phyloP scores from a whole-genome alignment of 768 basidiomycete species.

The Suillus weaverae region DNA sequence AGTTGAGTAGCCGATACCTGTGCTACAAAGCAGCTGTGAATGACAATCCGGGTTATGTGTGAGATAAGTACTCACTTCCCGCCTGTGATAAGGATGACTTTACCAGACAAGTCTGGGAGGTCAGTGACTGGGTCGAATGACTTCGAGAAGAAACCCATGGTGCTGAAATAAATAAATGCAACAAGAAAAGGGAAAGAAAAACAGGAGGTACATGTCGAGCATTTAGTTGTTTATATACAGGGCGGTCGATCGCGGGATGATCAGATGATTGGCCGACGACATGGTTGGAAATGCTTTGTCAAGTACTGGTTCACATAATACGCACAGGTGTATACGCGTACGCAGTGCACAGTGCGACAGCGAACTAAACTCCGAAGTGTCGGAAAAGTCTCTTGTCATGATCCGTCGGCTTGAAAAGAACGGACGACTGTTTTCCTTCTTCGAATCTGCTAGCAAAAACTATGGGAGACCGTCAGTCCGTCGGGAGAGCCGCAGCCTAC shows the following conservation, averaged over 20 bases:
- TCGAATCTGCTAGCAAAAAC: too few relatives aligned
- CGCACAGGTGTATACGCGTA: too few relatives aligned
- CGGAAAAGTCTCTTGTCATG: too few relatives aligned
- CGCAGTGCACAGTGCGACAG: too few relatives aligned
- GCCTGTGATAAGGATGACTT: conserved; percentile 58
- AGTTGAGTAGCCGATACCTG: conserved; percentile 52
- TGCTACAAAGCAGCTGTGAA: conserved; percentile 23
- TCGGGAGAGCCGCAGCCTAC: too few relatives aligned
- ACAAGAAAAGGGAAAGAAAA: too few relatives aligned
- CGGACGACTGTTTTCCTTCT: too few relatives aligned
- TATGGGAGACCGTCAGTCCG: too few relatives aligned
- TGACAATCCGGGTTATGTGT: neutral
- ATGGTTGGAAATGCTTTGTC: neutral
- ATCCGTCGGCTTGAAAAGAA: too few relatives aligned
- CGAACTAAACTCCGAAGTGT: too few relatives aligned
- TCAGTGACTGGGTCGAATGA: conserved; percentile 39
- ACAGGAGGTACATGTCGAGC: neutral
- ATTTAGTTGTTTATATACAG: neutral
- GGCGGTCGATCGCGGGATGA: neutral
- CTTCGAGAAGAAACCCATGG: conserved; percentile 25
- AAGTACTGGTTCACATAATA: too few relatives aligned
- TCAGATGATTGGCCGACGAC: neutral
- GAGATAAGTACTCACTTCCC: conserved; percentile 47
- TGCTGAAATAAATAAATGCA: conserved; percentile 10
- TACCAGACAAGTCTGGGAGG: conserved; percentile 46